Evolutionary conservation across 176 grass and related monocot species (phyloP), one percentile per base, ranked within the genome.

Genomic region (Secale cereale): DNA sequence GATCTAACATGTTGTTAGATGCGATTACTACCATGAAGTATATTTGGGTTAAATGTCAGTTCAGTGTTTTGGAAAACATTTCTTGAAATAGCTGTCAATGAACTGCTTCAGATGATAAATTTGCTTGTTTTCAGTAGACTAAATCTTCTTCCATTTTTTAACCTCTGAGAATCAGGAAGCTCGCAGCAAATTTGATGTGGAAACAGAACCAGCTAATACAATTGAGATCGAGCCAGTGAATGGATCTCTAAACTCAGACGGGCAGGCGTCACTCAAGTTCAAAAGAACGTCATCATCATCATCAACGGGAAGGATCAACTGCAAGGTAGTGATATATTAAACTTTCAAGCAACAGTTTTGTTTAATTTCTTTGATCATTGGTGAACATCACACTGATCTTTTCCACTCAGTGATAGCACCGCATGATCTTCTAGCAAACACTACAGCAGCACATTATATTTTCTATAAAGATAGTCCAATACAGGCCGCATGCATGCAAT

Each of bases 101-200:
- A 83, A 32, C 60, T 64, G 32, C 28, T 77, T 85, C 59, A 54
- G 60, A 77, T 85, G 37, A 36, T 84, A 54, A 65, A 35, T 65
- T 50, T 77, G 29, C 59, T 77, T 13, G 20, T 65, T 84, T 84
- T 33, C 26, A 69, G 50, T 70, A 77, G 33, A 81, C 60, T 81
- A 81, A 70, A 11, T 72, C 16, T 60, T 39, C 2, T 60, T 72
- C 31, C 32, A 46, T 80, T 17, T 20, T 46, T 68, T 77, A 36
- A 76, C 29, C 39, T 25, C 70, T 63, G 82, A 89, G 30, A 77
- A 79, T 46, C 86, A 95, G 97, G 97, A 98, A 94, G 97, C 97
- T 62, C 78, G 88, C 71, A 92, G 90, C 85, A 98, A 95, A 79
- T 95, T 95, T 86, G 88, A 94, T 86, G 91, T 95, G 87, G 97